These are phyloP conservation scores for Boletus insuetus DNA, from an alignment of 768 basidiomycete genomes.

Conservation along the genomic window DNA sequence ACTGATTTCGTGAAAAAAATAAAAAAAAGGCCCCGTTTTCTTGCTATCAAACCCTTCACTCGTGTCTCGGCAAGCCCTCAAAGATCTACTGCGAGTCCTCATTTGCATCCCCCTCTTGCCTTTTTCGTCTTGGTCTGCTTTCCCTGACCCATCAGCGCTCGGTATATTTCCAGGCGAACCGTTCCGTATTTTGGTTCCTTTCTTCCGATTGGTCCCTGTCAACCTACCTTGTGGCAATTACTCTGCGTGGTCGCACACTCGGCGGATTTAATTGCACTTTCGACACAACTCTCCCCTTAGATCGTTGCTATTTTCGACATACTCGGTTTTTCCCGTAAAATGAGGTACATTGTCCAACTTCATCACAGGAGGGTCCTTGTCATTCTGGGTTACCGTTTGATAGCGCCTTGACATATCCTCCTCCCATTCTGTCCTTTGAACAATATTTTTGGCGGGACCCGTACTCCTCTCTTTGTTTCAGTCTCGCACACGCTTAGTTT, in stretches of 20 bases:
- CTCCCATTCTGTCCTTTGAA: conserved; percentile 5
- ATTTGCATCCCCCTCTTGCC: conserved; percentile 23
- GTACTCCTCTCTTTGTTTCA: background rate
- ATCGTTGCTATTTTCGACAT: conserved; percentile 36
- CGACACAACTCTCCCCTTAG: conserved; percentile 47
- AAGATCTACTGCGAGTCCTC: conserved; percentile 18
- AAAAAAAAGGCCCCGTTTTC: conserved; percentile 27
- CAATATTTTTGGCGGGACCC: conserved; percentile 7
- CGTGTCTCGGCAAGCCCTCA: conserved; percentile 27
- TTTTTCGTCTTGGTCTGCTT: conserved; percentile 33
- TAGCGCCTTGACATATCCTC: conserved; percentile 10
- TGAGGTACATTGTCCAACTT: conserved; percentile 34
- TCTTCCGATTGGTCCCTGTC: conserved; percentile 47
- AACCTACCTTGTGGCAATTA: conserved; percentile 39
- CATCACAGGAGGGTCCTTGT: conserved; percentile 14
- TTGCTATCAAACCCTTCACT: conserved; percentile 28
- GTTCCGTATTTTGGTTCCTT: conserved; percentile 42
- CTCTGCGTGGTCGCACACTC: conserved; percentile 27
- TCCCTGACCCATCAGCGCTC: conserved; percentile 40
- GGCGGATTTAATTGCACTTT: conserved; percentile 30
- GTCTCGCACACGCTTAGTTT: background rate
- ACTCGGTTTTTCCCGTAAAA: conserved; percentile 28
- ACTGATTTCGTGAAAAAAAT: conserved; percentile 26
- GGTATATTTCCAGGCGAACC: conserved; percentile 41
- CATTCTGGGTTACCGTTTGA: conserved; percentile 19